These are phyloP conservation scores for Sporothrix curviconia DNA, from an alignment of 2,329 filamentous ascomycete species.

Conservation along the genomic window DNA sequence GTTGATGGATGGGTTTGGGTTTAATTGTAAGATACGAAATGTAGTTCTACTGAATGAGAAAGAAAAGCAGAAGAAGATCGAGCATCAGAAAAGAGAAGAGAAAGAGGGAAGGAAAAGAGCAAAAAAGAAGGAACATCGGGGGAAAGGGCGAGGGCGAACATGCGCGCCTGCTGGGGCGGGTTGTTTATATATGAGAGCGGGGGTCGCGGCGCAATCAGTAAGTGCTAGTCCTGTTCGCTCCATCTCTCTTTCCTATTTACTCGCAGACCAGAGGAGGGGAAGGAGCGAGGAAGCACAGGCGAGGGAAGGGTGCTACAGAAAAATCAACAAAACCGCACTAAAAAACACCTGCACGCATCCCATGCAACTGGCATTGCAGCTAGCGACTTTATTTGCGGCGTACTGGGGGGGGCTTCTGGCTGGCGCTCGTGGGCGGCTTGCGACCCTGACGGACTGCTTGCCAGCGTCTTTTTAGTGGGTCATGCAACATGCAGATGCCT, in stretches of 20 bases:
- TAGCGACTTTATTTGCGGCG: too few relatives aligned
- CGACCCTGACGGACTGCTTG: too few relatives aligned
- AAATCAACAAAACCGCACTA: neutral
- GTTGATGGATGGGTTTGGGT: slow-evolving; percentile 22
- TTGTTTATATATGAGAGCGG: slow-evolving; percentile 55
- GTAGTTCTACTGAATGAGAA: slow-evolving; percentile 9
- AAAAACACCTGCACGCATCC: neutral
- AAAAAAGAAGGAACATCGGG: slow-evolving; percentile 34
- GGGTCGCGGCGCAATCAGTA: slow-evolving; percentile 53
- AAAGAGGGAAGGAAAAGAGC: slow-evolving; percentile 18
- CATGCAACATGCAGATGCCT: neutral
- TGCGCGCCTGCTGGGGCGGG: slow-evolving; percentile 47
- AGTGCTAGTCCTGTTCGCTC: slow-evolving; percentile 14
- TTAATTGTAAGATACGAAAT: slow-evolving; percentile 20
- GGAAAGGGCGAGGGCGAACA: slow-evolving; percentile 33
- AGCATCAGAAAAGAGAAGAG: neutral
- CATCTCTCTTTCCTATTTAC: neutral
- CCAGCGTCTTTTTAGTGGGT: too few relatives aligned
- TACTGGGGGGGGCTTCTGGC: too few relatives aligned
- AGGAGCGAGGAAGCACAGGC: too few relatives aligned
- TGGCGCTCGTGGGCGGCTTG: too few relatives aligned
- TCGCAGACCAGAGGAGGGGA: too few relatives aligned
- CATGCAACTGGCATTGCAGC: neutral
- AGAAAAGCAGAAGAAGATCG: neutral
- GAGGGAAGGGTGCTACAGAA: neutral